A percentile compares a stretch with the other conserved stretches of the same genome.
These are phyloP conservation scores for Rosa chinensis DNA, from an alignment of 306 rosid species.

Conservation along the genomic window DNA sequence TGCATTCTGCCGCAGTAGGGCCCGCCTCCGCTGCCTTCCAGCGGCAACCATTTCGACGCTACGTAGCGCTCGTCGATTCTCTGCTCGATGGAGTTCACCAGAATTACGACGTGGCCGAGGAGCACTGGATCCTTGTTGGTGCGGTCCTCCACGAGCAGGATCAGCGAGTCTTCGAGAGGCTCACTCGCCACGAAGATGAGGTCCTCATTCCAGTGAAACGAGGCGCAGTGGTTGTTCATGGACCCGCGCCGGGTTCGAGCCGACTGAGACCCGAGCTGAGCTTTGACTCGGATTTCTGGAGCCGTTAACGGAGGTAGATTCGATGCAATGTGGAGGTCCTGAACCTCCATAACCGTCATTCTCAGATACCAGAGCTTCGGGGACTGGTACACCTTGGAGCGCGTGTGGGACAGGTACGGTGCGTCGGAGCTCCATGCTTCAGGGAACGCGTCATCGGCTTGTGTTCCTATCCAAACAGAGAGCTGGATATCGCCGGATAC, in stretches of 20 bases:
- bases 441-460: conserved; percentile 53
- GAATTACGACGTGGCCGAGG: conserved; percentile 65
- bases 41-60: conserved; percentile 67
- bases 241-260: conserved; percentile 67
- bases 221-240: conserved; percentile 76
- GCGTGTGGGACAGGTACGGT: conserved; percentile 47
- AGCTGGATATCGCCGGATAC: conserved; percentile 57
- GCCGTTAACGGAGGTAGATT: conserved; percentile 88
- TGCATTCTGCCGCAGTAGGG: conserved; percentile 75
- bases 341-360: conserved; percentile 50
- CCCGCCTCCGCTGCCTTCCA: conserved; percentile 44
- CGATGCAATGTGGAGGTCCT: conserved; percentile 57
- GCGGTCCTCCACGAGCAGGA: conserved; percentile 71
- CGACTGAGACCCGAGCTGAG: conserved; percentile 70
- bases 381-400: conserved; percentile 60
- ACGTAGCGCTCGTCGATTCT: conserved; percentile 86
- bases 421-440: conserved; percentile 64
- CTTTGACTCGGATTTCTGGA: conserved; percentile 73
- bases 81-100: conserved; percentile 67
- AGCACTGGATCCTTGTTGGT: conserved; percentile 54
- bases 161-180: conserved; percentile 80
- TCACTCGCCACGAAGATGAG: conserved; percentile 84
- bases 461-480: conserved; percentile 61
- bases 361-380: conserved; percentile 62
- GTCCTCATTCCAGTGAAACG: conserved; percentile 88